Conservation (phyloP, 73 alveolate species). For the Paramecium pentaurelia region DNA sequence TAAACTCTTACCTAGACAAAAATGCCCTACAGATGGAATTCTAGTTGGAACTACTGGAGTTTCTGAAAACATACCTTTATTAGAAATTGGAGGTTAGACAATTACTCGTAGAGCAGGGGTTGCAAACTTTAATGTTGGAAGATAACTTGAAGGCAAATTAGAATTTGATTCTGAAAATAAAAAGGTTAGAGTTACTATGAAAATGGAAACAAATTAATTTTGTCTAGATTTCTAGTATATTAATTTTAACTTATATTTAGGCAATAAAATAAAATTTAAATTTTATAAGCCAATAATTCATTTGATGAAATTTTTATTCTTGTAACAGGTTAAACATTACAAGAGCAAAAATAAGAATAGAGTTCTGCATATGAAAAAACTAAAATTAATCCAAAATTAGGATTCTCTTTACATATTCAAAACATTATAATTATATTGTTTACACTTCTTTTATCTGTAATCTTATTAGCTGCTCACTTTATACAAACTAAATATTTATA, state of each 20-base stretch:
- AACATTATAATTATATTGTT: not conserved
- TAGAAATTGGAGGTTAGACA: not conserved
- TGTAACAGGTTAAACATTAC: not conserved
- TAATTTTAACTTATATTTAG: not conserved
- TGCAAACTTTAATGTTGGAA: not conserved
- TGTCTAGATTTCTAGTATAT: not conserved
- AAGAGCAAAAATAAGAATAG: not conserved
- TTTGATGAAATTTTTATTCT: not conserved
- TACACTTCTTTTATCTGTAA: not conserved
- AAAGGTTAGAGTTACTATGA: not conserved
- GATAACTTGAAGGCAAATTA: not conserved
- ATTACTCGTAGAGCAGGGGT: not conserved
- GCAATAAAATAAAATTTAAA: not conserved
- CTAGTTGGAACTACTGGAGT: not conserved
- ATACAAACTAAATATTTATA: not conserved
- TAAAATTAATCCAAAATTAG: not conserved
- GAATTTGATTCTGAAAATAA: not conserved
- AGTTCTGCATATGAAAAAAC: not conserved
- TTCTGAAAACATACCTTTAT: not conserved
- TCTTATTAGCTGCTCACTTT: not conserved
- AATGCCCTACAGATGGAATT: not conserved
- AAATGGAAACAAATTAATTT: not conserved
- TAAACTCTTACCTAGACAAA: not conserved
- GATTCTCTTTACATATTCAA: not conserved
- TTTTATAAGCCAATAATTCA: not conserved